Evolutionary conservation across 257 asterid species (phyloP), one percentile per base, ranked within the genome.

Genomic region (Forsythia suspensa): DNA sequence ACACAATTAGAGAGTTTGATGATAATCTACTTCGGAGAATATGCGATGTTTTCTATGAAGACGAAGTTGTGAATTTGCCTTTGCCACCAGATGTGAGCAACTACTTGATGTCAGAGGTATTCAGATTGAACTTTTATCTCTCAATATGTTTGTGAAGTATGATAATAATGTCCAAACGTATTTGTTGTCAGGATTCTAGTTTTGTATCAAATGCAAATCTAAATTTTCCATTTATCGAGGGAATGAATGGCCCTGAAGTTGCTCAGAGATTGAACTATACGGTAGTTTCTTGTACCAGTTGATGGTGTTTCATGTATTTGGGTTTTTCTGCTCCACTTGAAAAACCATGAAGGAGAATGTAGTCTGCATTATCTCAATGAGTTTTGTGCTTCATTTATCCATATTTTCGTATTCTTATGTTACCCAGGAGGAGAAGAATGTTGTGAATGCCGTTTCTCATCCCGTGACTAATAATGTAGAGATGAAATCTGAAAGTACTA

Each of bases 31-130:
- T 87, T 36, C 83, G 92, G 61, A 88, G 90, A 81, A 88, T 96
- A 80, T 80, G 88, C 10, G 96, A 92, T n/a, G 85, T 92, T 59
- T 91, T 90, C 84, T 90, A 91, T 68, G 99, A 96, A 85, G 96
- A 92, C 63, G 98, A 96, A 76, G 89, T 88, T n/a, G 88, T 80
- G 77, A 88, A 89, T 86, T 77, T 96, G 78, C 97, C 98, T 41
- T 82, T 89, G 71, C 81, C 97, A 6, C 99, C 99, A 11, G 99
- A 96, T 38, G 99, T 94, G 83, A 91, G 98, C 97, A 96, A 85
- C 87, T 96, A 83, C 88, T 82, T 96, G 92, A 85, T 93, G 78
- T 88, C 98, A 40, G 98, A 96, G 97, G 99, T 96, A 89, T 55
- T 18, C 42, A 37, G 66, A 15, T 74, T 18, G 21, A 10, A 39